Conservation (phyloP, 2,329 filamentous ascomycete genomes). For the Colletotrichum navitas region DNA sequence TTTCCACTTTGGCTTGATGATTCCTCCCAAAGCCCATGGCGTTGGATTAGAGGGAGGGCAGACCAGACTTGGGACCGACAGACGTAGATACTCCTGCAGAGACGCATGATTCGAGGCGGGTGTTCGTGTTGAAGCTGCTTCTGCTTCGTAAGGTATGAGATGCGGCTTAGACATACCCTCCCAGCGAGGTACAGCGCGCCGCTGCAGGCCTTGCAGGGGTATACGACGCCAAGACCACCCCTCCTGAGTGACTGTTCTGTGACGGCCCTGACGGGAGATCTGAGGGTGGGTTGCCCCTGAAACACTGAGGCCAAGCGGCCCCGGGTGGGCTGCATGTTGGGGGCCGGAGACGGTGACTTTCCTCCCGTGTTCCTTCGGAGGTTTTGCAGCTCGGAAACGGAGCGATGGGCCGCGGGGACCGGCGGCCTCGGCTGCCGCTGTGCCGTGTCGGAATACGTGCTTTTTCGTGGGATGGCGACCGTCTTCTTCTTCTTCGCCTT, state of each 20-base stretch:
- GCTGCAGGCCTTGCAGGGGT: neutral
- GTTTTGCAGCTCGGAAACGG: neutral
- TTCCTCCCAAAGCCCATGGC: neutral
- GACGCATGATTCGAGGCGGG: neutral
- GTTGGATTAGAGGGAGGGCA: too few species aligned
- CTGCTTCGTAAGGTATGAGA: neutral
- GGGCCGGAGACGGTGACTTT: neutral
- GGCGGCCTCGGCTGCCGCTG: neutral
- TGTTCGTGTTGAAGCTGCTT: neutral
- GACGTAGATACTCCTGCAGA: too few species aligned
- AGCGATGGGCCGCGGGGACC: neutral
- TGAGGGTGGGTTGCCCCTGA: slow-evolving; percentile 15
- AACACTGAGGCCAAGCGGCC: slow-evolving; percentile 20
- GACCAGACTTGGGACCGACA: neutral
- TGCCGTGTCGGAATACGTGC: neutral
- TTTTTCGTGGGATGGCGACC: neutral
- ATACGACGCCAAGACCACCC: neutral
- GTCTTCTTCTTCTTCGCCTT: neutral
- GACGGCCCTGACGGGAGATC: slow-evolving; percentile 6
- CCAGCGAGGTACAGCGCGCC: slow-evolving; percentile 2
- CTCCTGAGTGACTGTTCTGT: slow-evolving; percentile 3
- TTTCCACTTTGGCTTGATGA: slow-evolving; percentile 19
- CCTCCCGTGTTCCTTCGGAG: neutral
- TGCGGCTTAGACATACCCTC: neutral
- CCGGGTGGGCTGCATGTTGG: neutral